Conservation (phyloP, 2,329 filamentous ascomycete genomes). For the Kalaharituber pfeilii region DNA sequence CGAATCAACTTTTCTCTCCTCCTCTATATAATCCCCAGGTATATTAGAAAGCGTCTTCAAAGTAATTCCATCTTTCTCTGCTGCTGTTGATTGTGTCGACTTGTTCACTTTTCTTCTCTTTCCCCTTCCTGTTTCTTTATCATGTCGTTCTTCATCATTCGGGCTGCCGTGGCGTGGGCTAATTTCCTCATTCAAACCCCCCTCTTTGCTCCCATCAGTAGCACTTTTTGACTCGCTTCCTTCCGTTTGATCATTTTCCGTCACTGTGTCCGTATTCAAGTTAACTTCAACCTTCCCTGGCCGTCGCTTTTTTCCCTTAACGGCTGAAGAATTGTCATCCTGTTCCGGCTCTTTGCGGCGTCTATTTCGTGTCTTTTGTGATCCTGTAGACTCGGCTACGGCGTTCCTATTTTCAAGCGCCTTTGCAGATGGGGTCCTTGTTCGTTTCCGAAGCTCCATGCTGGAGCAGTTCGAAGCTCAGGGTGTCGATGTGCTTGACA, state of each 20-base stretch:
- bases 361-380: neutral
- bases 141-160: neutral
- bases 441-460: neutral
- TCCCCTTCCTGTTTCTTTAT: too few species aligned
- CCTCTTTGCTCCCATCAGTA: too few species aligned
- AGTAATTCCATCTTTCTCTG: neutral
- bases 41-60: neutral
- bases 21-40: neutral
- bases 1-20: neutral
- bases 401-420: neutral
- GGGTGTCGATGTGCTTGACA: too few species aligned
- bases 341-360: neutral
- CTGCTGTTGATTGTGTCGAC: neutral
- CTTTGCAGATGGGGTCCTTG: neutral
- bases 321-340: too few species aligned
- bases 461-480: too few species aligned
- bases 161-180: too few species aligned
- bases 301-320: too few species aligned
- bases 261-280: too few species aligned
- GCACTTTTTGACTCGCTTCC: too few species aligned
- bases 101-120: neutral
- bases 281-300: too few species aligned
- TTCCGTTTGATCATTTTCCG: too few species aligned
- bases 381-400: neutral
- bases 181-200: neutral